phyloP scores from a whole-genome alignment of 108 stramenopile species.

The Asterionellopsis glacialis region DNA sequence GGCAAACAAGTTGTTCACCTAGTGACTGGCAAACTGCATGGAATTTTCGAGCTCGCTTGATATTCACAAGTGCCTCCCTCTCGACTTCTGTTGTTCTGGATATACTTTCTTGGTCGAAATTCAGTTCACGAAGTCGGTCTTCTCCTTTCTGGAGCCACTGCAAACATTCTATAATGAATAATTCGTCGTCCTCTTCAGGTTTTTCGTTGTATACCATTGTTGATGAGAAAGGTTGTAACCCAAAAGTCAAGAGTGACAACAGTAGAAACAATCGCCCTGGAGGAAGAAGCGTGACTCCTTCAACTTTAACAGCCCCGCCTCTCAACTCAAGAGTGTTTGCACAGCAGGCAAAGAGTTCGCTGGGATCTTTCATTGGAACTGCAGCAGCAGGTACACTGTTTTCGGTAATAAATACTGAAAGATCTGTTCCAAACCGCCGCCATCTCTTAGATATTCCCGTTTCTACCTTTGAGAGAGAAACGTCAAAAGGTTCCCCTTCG shows the following conservation, averaged over 20 bases:
- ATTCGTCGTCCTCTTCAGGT: conserved; percentile 10
- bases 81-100: neutral
- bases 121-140: neutral
- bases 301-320: conserved; percentile 49
- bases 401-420: conserved; percentile 19
- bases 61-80: neutral
- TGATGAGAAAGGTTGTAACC: conserved; percentile 20
- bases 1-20: conserved; percentile 62
- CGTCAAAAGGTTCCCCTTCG: neutral
- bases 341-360: conserved; percentile 29
- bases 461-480: neutral
- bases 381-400: conserved; percentile 38
- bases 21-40: conserved; percentile 31
- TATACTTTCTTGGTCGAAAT: neutral
- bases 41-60: conserved; percentile 37
- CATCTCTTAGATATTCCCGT: conserved; percentile 18
- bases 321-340: conserved; percentile 60
- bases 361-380: conserved; percentile 5
- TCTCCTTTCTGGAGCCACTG: neutral
- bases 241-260: conserved; percentile 51
- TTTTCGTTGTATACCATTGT: conserved; percentile 8
- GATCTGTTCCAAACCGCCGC: conserved; percentile 12
- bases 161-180: conserved; percentile 12
- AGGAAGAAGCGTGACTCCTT: conserved; percentile 59
- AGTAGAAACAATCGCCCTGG: conserved; percentile 57